Percentiles rank a stretch among this genome's conserved stretches.
phyloP scores from a whole-genome alignment of 345 rosid genomes.

The Populus ilicifolia region DNA sequence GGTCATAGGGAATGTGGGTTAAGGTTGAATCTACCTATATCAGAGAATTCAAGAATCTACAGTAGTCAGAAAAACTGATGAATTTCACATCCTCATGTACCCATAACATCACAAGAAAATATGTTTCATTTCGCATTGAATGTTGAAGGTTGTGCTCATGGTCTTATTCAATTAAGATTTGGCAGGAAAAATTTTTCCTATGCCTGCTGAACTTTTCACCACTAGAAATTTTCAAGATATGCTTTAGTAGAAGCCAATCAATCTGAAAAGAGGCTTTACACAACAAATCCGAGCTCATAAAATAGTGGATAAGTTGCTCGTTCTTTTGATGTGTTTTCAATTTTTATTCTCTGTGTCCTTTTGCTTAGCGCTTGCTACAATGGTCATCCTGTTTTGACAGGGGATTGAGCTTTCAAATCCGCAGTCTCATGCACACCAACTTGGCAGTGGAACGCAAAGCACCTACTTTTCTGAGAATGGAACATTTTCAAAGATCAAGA shows the following conservation, averaged over 20 bases:
- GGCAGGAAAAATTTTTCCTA: not conserved
- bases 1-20: not conserved
- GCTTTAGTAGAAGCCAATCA: not conserved
- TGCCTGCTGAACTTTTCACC: not conserved
- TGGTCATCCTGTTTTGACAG: conserved; percentile 26
- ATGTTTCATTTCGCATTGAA: not conserved
- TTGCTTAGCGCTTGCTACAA: not conserved
- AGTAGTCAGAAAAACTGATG: not conserved
- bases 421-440: conserved; percentile 70
- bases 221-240: not conserved
- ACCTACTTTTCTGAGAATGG: conserved; percentile 93
- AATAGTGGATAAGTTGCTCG: not conserved
- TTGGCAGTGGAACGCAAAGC: conserved; percentile 87
- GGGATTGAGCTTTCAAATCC: conserved; percentile 92
- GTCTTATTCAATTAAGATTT: not conserved
- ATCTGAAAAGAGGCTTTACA: not conserved
- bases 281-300: not conserved
- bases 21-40: not conserved
- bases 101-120: not conserved
- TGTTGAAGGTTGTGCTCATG: not conserved
- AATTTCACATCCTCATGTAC: not conserved
- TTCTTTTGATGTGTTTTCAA: not conserved
- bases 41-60: not conserved
- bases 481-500: conserved; percentile 85
- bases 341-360: not conserved